phyloP scores from a whole-genome alignment of 495 filamentous ascomycete species.

The Tricharina praecox region DNA sequence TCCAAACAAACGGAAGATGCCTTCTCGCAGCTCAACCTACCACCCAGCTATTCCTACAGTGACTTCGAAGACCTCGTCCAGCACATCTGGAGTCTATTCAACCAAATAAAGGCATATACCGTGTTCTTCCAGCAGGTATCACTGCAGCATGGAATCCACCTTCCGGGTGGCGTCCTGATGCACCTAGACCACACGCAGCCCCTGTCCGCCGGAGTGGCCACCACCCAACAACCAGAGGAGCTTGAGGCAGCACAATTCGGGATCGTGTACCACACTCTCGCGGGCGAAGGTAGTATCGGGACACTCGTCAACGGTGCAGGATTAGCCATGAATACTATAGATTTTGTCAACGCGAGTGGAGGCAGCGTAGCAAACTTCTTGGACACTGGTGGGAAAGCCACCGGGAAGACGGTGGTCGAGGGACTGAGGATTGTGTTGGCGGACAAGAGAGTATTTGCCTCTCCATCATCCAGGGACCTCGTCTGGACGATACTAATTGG shows the following conservation, averaged over 20 bases:
- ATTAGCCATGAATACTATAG: conserved; percentile 82
- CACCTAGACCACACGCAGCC: conserved; percentile 1
- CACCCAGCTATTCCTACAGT: background rate
- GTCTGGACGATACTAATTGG: no score
- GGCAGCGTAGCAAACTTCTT: conserved; percentile 64
- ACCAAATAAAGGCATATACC: background rate
- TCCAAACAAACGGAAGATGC: background rate
- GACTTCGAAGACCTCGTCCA: background rate
- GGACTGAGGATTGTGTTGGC: conserved; percentile 55
- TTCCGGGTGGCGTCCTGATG: no score
- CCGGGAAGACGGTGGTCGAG: conserved; percentile 62
- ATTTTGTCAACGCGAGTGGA: conserved; percentile 50
- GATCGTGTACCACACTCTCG: conserved; percentile 53
- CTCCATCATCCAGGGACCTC: no score
- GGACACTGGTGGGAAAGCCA: conserved; percentile 82
- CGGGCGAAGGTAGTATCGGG: conserved; percentile 39
- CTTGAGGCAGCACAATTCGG: conserved; percentile 27
- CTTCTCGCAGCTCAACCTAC: background rate
- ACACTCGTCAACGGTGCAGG: conserved; percentile 79
- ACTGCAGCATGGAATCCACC: no score
- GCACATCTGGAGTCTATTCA: background rate
- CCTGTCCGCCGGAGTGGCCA: background rate
- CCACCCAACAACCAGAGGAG: background rate
- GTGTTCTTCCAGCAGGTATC: background rate
- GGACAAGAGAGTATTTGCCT: conserved; percentile 55